These are phyloP conservation scores for Daedaleopsis nitida DNA, from an alignment of 768 basidiomycete species.

Conservation along the genomic window DNA sequence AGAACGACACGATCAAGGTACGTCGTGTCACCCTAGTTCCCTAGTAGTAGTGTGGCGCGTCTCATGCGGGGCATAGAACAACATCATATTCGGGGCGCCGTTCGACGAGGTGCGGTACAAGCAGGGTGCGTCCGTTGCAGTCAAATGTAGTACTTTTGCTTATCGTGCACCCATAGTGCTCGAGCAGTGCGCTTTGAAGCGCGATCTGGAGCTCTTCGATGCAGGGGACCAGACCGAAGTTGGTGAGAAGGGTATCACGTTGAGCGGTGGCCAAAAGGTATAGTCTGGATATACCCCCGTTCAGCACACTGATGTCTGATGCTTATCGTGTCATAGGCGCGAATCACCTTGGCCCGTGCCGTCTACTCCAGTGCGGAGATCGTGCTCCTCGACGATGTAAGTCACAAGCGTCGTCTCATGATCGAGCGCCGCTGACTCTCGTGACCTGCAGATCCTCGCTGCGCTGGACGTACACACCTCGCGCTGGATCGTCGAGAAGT, in stretches of 20 bases:
- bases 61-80: slow-evolving; percentile 34
- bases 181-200: slow-evolving; percentile 37
- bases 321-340: slow-evolving; percentile 26
- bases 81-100: slow-evolving; percentile 51
- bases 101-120: slow-evolving; percentile 50
- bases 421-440: too few relatives aligned
- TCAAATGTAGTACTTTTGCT: background rate
- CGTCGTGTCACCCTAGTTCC: background rate
- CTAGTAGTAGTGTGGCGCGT: background rate
- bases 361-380: slow-evolving; percentile 61
- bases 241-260: slow-evolving; percentile 46
- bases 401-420: too few relatives aligned
- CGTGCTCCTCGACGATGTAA: slow-evolving; percentile 71
- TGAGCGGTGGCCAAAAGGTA: slow-evolving; percentile 48
- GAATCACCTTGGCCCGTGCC: slow-evolving; percentile 59
- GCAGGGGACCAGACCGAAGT: slow-evolving; percentile 40
- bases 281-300: too few relatives aligned
- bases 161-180: slow-evolving; percentile 28
- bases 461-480: slow-evolving; percentile 54
- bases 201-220: slow-evolving; percentile 35
- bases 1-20: slow-evolving; percentile 75
- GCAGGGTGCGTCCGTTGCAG: slow-evolving; percentile 30
- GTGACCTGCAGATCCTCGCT: slow-evolving; percentile 33
- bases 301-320: too few relatives aligned
- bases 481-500: slow-evolving; percentile 50